These are phyloP conservation scores for Inonotus obliquus DNA, from an alignment of 1,284 basidiomycete species.

Conservation along the genomic window DNA sequence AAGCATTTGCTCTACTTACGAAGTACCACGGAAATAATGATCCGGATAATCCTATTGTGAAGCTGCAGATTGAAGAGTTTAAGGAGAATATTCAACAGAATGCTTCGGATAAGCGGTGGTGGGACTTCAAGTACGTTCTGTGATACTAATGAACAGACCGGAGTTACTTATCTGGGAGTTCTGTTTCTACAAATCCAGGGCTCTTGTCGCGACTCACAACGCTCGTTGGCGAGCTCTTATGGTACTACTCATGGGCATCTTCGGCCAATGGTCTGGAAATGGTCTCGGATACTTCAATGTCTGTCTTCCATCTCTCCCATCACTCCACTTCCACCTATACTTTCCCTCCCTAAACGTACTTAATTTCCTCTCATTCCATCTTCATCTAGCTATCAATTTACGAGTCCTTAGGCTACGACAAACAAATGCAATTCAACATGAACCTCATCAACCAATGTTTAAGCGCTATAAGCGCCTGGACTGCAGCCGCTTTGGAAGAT, in stretches of 20 bases:
- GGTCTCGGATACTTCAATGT: constrained; percentile 18
- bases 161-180: neutral
- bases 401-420: constrained; percentile 7
- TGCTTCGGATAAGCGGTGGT: constrained; percentile 46
- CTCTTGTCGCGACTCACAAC: constrained; percentile 20
- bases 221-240: constrained; percentile 25
- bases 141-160: constrained; percentile 15
- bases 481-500: constrained; percentile 29
- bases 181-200: neutral
- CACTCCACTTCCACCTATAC: no score
- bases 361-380: neutral
- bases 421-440: constrained; percentile 32
- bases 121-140: constrained; percentile 30
- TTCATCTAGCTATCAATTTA: constrained; percentile 27
- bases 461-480: constrained; percentile 21
- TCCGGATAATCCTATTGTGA: constrained; percentile 26
- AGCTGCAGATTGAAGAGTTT: constrained; percentile 41
- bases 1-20: constrained; percentile 25
- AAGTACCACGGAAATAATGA: constrained; percentile 28
- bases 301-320: neutral
- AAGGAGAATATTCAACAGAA: constrained; percentile 36
- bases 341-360: no score
- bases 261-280: constrained; percentile 22
- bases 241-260: constrained; percentile 28
- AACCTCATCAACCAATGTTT: constrained; percentile 28